Evolutionary conservation across 306 rosid species (phyloP).

Genomic region (Fragaria nilgerrensis): DNA sequence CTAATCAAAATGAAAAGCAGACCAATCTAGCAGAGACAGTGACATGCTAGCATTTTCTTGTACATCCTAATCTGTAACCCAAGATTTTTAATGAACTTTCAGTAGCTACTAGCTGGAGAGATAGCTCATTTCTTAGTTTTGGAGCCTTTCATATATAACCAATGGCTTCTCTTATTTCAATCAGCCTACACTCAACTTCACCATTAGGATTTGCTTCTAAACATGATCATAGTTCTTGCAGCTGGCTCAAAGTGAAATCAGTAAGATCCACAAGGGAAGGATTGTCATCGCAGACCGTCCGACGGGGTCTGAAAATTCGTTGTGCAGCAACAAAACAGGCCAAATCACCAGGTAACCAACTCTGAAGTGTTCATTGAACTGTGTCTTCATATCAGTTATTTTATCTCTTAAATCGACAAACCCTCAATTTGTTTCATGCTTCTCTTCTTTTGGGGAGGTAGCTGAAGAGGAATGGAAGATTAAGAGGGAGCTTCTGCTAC

Average conservation of each 20-base stretch:
- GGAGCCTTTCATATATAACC: constrained; percentile 14
- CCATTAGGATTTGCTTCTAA: constrained; percentile 43
- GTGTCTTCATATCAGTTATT: neutral
- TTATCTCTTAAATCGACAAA: neutral
- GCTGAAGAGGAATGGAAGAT: constrained; percentile 98
- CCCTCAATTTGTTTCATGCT: constrained; percentile 26
- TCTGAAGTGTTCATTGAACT: constrained; percentile 11
- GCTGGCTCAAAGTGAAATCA: constrained; percentile 40
- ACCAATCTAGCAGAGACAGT: constrained; percentile 14
- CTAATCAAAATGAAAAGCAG: constrained; percentile 11
- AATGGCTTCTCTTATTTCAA: constrained; percentile 65
- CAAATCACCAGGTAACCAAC: constrained; percentile 73
- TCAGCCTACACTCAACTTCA: constrained; percentile 47
- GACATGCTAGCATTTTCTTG: neutral
- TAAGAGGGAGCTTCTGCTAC: constrained; percentile 65
- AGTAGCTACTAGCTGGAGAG: neutral
- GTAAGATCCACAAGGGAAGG: constrained; percentile 35
- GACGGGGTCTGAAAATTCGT: constrained; percentile 52
- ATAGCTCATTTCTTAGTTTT: constrained; percentile 9
- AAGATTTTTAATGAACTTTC: neutral
- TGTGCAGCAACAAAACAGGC: constrained; percentile 81
- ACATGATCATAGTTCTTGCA: constrained; percentile 38
- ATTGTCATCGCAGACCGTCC: constrained; percentile 27
- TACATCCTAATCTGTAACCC: neutral
- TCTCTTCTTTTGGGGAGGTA: constrained; percentile 43